Evolutionary conservation across 306 rosid genomes (phyloP).

Genomic region (Vicia villosa): DNA sequence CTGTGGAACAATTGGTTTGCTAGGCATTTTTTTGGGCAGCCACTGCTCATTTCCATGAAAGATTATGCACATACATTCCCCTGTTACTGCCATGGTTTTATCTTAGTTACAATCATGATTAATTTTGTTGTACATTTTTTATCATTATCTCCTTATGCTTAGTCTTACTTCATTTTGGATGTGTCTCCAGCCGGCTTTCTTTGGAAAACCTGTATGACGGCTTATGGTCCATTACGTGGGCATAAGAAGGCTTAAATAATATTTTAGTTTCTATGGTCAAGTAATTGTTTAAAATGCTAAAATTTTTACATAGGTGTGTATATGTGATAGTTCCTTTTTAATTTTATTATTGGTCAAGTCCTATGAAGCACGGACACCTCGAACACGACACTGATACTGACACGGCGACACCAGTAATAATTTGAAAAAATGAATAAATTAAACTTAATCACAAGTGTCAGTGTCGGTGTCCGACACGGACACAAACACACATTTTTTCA

Average conservation of each 20-base stretch:
- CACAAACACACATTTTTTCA: no score
- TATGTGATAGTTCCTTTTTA: neutral
- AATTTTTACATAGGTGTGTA: neutral
- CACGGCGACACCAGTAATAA: no score
- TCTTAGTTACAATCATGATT: slow-evolving; percentile 1
- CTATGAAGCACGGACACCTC: no score
- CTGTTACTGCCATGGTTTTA: slow-evolving; percentile 6
- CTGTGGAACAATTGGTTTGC: neutral
- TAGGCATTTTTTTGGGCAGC: slow-evolving; percentile 13
- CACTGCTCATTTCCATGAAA: slow-evolving; percentile 7
- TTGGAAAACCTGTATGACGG: slow-evolving; percentile 2
- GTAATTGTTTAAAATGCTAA: neutral
- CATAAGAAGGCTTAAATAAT: slow-evolving; percentile 21
- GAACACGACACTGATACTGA: no score
- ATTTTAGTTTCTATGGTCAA: slow-evolving; percentile 13
- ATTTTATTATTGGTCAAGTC: neutral
- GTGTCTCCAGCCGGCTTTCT: neutral
- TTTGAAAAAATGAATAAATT: no score
- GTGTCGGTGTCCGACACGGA: no score
- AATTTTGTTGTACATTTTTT: slow-evolving; percentile 7
- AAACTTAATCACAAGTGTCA: no score
- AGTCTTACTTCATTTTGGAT: neutral
- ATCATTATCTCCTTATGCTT: slow-evolving; percentile 22
- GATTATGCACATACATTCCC: slow-evolving; percentile 12
- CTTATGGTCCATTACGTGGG: neutral